These are phyloP conservation scores for Austropuccinia psidii DNA, from an alignment of 1,284 basidiomycete genomes.

Conservation along the genomic window DNA sequence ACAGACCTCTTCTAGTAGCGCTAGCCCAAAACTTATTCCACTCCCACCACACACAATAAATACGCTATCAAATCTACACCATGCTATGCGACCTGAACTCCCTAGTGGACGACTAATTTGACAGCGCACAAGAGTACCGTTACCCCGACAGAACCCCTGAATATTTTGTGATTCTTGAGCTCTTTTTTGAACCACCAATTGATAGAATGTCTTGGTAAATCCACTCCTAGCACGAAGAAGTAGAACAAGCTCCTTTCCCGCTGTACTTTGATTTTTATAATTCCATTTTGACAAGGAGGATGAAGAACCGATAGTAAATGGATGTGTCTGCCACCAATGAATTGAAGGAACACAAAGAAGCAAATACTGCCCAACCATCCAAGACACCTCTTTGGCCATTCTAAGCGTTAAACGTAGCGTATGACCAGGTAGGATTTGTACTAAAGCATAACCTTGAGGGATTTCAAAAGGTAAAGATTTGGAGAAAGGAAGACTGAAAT, in stretches of 20 bases:
- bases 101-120: slow-evolving; percentile 72
- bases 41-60: slow-evolving; percentile 69
- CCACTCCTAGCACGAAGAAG: slow-evolving; percentile 68
- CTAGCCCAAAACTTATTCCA: slow-evolving; percentile 67
- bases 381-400: slow-evolving; percentile 50
- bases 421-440: slow-evolving; percentile 67
- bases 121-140: slow-evolving; percentile 59
- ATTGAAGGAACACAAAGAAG: slow-evolving; percentile 65
- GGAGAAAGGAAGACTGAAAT: too few species aligned
- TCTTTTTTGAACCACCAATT: slow-evolving; percentile 43
- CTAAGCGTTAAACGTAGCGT: slow-evolving; percentile 65
- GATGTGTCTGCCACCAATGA: slow-evolving; percentile 63
- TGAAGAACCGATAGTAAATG: slow-evolving; percentile 69
- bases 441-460: slow-evolving; percentile 64
- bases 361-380: slow-evolving; percentile 73
- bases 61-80: slow-evolving; percentile 58
- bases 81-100: slow-evolving; percentile 59
- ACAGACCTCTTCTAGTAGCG: slow-evolving; percentile 64
- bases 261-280: background rate
- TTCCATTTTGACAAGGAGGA: slow-evolving; percentile 52
- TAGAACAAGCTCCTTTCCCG: slow-evolving; percentile 58
- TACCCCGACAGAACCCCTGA: slow-evolving; percentile 40
- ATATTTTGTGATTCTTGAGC: background rate
- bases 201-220: slow-evolving; percentile 67
- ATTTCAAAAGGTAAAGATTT: slow-evolving; percentile 48